These are phyloP conservation scores for Ceratobasidium sp. DNA, from an alignment of 1,284 basidiomycete genomes.

Conservation along the genomic window DNA sequence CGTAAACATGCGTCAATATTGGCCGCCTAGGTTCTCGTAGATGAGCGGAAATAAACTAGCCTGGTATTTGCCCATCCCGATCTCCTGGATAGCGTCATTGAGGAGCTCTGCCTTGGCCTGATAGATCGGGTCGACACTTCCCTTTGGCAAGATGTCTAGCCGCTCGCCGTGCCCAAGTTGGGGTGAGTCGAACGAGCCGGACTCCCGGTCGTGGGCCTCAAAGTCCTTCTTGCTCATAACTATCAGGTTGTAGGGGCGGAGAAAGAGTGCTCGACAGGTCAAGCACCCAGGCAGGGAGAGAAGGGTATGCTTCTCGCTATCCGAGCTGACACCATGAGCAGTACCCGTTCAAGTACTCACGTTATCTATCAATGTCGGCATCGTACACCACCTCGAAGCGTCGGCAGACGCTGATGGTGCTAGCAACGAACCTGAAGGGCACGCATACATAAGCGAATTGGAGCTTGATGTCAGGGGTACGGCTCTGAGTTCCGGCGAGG, in stretches of 20 bases:
- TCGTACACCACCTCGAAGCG: background rate
- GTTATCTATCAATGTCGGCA: background rate
- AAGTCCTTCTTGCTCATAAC: background rate
- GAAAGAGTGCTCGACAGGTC: background rate
- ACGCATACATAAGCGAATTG: conserved; percentile 10
- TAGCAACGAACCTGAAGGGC: background rate
- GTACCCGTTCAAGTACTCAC: background rate
- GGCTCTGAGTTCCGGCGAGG: background rate
- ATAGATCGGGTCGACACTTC: conserved; percentile 72
- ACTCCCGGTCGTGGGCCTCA: background rate
- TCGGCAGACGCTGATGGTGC: conserved; percentile 4
- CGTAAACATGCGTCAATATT: background rate
- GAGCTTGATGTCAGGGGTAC: background rate
- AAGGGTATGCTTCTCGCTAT: background rate
- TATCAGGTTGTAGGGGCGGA: background rate
- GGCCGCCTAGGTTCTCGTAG: conserved; percentile 16
- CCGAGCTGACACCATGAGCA: background rate
- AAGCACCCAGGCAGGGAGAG: background rate
- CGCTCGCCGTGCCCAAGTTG: no score
- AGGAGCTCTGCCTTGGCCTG: conserved; percentile 72
- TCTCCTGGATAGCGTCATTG: conserved; percentile 76
- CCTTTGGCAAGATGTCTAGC: conserved; percentile 67
- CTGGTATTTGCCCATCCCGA: conserved; percentile 82
- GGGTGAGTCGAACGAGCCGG: background rate
- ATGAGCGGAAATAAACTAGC: conserved; percentile 60